Evolutionary conservation across 148 eudicot genomes (phyloP).

Genomic region (Rhododendron vialii): DNA sequence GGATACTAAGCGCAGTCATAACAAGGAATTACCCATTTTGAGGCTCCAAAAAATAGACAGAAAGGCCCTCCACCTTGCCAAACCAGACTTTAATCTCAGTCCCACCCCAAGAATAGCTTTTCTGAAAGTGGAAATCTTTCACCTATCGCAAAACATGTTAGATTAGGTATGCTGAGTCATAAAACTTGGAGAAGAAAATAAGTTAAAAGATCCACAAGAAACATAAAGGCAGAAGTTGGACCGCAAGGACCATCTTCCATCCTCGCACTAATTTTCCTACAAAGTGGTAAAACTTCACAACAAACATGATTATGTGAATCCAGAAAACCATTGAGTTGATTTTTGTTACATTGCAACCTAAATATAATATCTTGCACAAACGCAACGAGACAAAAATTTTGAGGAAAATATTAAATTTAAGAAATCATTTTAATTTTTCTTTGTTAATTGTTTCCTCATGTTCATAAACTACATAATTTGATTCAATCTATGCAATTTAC

Average conservation of each 20-base stretch:
- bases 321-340: not conserved
- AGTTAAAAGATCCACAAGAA: not conserved
- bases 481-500: not conserved
- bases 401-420: not conserved
- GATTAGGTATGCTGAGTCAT: not conserved
- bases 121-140: conserved; percentile 68
- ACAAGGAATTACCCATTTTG: conserved; percentile 71
- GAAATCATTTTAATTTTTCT: not conserved
- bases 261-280: not conserved
- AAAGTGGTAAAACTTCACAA: not conserved
- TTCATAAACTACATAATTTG: not conserved
- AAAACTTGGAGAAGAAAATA: not conserved
- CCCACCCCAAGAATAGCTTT: conserved; percentile 83
- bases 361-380: not conserved
- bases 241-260: not conserved
- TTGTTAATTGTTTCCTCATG: not conserved
- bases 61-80: conserved; percentile 92
- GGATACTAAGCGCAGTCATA: not conserved
- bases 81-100: conserved; percentile 93
- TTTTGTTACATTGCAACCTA: not conserved
- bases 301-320: not conserved
- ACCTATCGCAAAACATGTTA: conserved; percentile 44
- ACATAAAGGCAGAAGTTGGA: not conserved
- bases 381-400: not conserved
- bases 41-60: conserved; percentile 96